Conservation (phyloP, 202 grass and related monocot species). For the Setaria viridis region DNA sequence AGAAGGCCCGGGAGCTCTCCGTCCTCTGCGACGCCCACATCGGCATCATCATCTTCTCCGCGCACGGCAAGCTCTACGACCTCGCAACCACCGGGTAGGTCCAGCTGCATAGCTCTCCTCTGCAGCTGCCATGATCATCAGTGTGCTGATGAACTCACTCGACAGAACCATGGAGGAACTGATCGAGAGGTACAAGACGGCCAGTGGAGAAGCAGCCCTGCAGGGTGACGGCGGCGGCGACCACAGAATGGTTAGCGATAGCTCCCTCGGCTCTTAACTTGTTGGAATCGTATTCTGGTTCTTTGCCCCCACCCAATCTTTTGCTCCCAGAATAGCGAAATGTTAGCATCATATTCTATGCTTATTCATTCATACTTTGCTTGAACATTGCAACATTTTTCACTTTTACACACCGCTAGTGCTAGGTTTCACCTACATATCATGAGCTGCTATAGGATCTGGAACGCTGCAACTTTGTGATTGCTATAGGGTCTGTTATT, state of each 20-base stretch:
- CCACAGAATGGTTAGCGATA: slow-evolving; percentile 48
- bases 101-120: too few relatives aligned
- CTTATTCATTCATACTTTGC: background rate
- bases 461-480: too few relatives aligned
- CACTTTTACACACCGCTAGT: background rate
- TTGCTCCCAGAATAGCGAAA: background rate
- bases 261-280: background rate
- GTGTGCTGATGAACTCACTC: background rate
- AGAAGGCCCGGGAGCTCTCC: slow-evolving; percentile 87
- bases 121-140: too few relatives aligned
- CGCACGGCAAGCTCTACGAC: slow-evolving; percentile 92
- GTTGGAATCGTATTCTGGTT: background rate
- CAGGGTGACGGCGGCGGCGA: slow-evolving; percentile 50
- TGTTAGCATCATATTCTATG: background rate
- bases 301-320: background rate
- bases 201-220: slow-evolving; percentile 56
- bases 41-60: slow-evolving; percentile 90
- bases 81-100: slow-evolving; percentile 70
- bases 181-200: slow-evolving; percentile 91
- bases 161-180: slow-evolving; percentile 76
- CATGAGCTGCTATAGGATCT: background rate
- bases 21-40: slow-evolving; percentile 81
- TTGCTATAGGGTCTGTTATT: background rate
- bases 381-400: slow-evolving; percentile 1
- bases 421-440: background rate